Evolutionary conservation across 305 asterid species (phyloP), one percentile per base, ranked within the genome.

Genomic region (Coffea humblotiana): DNA sequence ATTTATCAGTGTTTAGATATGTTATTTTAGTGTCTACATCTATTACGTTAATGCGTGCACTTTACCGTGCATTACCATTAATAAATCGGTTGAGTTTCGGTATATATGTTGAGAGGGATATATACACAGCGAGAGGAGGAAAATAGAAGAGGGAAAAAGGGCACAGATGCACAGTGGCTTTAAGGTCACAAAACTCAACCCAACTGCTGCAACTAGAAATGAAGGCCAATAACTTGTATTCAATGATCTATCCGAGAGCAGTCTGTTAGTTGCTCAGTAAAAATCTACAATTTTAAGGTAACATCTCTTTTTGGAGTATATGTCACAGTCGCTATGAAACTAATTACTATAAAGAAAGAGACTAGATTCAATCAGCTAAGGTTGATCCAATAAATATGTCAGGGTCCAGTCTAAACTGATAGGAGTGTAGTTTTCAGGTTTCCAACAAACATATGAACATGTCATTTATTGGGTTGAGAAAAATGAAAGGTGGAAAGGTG

Each of bases 391-490:
- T 32, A 73, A 37, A 48, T 47, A 2, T 35, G 27, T 71, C 43
- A 0, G 61, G 21, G 12, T n/a, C 12, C 25, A 74, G 40, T 18
- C 1, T 11, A 74, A 52, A 74, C 18, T 7, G 18, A 29, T 52
- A 32, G 48, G 19, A 25, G 6, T 32, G 67, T 9, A 74, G 21
- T 21, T 56, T 58, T 56, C 37, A 10, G 18, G 40, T 12, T 35
- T 67, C 71, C 67, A 54, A 21, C 47, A 52, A 32, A 68, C n/a
- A 52, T 51, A 67, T 69, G 68, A 70, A 67, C 68, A 32, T 69
- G 70, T 23, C 51, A 45, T 48, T 23, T 52, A 37, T 40, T 32
- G 25, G 74, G 32, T 6, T 9, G 13, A 13, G 29, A 65, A 66
- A 69, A 49, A 32, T 64, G 48, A 27, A 49, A 64, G 65, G 19